These are phyloP conservation scores for Arachis monticola DNA, from an alignment of 331 rosid species.

Conservation along the genomic window DNA sequence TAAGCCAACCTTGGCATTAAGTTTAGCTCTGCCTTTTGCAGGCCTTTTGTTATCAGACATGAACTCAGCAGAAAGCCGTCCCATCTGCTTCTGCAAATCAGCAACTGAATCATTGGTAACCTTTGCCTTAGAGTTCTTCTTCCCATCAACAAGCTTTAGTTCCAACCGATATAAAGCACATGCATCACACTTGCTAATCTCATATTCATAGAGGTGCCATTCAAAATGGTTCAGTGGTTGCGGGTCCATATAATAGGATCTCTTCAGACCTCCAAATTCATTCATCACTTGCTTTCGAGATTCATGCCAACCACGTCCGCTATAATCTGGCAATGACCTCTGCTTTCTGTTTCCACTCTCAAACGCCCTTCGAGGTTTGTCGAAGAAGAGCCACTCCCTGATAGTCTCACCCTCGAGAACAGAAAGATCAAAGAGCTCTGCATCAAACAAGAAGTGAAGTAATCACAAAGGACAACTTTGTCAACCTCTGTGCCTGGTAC, in stretches of 20 bases:
- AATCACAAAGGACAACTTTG: constrained; percentile 14
- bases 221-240: constrained; percentile 88
- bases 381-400: constrained; percentile 99
- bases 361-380: constrained; percentile 98
- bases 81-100: constrained; percentile 99
- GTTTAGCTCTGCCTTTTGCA: constrained; percentile 75
- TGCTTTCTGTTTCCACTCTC: constrained; percentile 99
- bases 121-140: constrained; percentile 81
- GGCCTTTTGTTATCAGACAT: constrained; percentile 74
- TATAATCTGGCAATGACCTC: constrained; percentile 96
- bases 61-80: constrained; percentile 95
- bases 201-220: constrained; percentile 99
- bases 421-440: constrained; percentile 92
- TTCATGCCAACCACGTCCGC: constrained; percentile 99
- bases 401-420: constrained; percentile 93
- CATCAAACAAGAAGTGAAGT: constrained; percentile 42
- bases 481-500: background rate
- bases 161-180: constrained; percentile 96
- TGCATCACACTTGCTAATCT: constrained; percentile 90
- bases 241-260: constrained; percentile 99
- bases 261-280: constrained; percentile 92
- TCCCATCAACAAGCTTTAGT: constrained; percentile 93
- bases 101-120: constrained; percentile 78
- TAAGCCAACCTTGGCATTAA: constrained; percentile 63
- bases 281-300: constrained; percentile 98